Evolutionary conservation across 2,329 filamentous ascomycete genomes (phyloP).

Genomic region (Trichoderma atroviride): DNA sequence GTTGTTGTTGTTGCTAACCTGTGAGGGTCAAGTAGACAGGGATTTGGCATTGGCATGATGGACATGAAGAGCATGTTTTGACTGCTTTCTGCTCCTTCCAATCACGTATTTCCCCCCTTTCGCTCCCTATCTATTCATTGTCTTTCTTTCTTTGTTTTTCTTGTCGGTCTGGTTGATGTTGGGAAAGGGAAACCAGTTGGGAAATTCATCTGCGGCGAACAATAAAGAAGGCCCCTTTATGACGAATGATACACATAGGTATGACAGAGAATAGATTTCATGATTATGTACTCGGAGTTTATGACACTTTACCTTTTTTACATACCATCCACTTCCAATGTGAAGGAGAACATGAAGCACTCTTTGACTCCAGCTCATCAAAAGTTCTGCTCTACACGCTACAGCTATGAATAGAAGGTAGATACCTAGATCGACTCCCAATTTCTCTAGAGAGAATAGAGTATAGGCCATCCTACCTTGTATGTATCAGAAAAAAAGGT

Average conservation of each 20-base stretch:
- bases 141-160: neutral
- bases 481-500: neutral
- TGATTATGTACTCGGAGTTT: neutral
- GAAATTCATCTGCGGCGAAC: neutral
- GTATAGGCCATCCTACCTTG: neutral
- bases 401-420: neutral
- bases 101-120: neutral
- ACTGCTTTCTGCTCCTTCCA: neutral
- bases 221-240: neutral
- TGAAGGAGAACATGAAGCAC: no score
- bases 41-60: neutral
- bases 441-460: neutral
- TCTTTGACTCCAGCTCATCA: neutral
- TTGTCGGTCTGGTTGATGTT: neutral
- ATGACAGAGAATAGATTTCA: conserved; percentile 5
- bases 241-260: neutral
- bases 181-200: neutral
- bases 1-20: neutral
- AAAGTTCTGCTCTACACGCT: neutral
- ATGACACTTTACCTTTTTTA: neutral
- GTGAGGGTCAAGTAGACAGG: neutral
- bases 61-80: neutral
- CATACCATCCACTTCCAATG: neutral
- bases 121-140: neutral
- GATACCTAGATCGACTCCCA: neutral